Evolutionary conservation across 2,329 filamentous ascomycete genomes (phyloP).

Genomic region (Xylariaceae sp.): DNA sequence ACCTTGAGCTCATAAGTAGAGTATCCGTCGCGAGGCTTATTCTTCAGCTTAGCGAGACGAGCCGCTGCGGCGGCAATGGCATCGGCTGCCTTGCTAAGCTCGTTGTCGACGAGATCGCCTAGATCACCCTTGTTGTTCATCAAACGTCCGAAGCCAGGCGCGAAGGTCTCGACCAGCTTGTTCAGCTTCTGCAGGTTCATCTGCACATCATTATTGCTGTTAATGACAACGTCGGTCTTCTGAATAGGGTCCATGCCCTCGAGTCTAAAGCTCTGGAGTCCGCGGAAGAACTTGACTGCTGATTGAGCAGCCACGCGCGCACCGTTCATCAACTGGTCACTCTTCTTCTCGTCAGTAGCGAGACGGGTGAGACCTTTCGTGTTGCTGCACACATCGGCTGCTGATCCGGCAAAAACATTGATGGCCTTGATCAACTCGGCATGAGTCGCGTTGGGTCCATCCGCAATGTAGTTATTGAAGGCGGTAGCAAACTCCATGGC

Average conservation of each 20-base stretch:
- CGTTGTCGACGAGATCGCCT: slow-evolving; percentile 85
- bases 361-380: slow-evolving; percentile 92
- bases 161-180: slow-evolving; percentile 87
- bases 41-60: slow-evolving; percentile 84
- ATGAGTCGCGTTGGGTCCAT: slow-evolving; percentile 85
- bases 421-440: slow-evolving; percentile 90
- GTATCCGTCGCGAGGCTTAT: slow-evolving; percentile 93
- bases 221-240: slow-evolving; percentile 96
- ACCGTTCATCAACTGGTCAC: slow-evolving; percentile 75
- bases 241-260: slow-evolving; percentile 85
- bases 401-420: slow-evolving; percentile 81
- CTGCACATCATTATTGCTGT: slow-evolving; percentile 93
- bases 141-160: slow-evolving; percentile 80
- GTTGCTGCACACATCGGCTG: slow-evolving; percentile 92
- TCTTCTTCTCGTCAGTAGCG: slow-evolving; percentile 92
- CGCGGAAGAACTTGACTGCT: slow-evolving; percentile 91
- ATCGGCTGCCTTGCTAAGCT: slow-evolving; percentile 88
- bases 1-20: slow-evolving; percentile 95
- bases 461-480: slow-evolving; percentile 97
- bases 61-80: slow-evolving; percentile 90
- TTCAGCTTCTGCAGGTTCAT: slow-evolving; percentile 89
- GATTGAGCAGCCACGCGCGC: slow-evolving; percentile 79
- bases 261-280: slow-evolving; percentile 86
- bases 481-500: slow-evolving; percentile 96
- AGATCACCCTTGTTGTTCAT: slow-evolving; percentile 74